Base-by-base conservation (phyloP, 306 rosid genomes). In the Castanea mollissima region DNA sequence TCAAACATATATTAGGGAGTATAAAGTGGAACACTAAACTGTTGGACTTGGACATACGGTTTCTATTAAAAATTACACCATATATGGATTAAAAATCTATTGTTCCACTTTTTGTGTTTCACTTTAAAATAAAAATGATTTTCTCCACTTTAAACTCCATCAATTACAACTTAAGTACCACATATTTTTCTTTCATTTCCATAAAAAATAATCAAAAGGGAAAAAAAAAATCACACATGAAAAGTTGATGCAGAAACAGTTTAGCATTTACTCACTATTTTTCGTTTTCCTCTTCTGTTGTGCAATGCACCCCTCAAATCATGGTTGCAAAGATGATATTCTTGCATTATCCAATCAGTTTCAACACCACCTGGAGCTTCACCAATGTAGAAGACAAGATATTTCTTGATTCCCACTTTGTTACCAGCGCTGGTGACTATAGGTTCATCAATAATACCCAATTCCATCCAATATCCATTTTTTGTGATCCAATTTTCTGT, bases 301-400 rank as follows among this genome's bases (percentile, higher is more conserved):
- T 23, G 9, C 58, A 71, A 75, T 34, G 80, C 44, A 71, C 74
- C 34, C 56, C 23, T 79, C 31, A 64, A 38, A 59, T 46, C 83
- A 76, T 73, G 73, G 51, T 83, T 67, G 80, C 31, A 87, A 55
- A 87, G 80, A 74, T 83, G 86, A 71, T 81, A 88, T 46, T 88
- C 87, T 54, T 88, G 86, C 89, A 88, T 88, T 44, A 81, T n/a
- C 91, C 91, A 88, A 59, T 8, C 78, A 34, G 87, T 88, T 81
- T 79, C 78, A 76, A 76, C 69, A 25, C 78, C 89, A 13, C 52
- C 71, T 44, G 79, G 83, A 21, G 82, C 75, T 62, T 86, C 81
- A 38, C 83, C 85, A 35, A 78, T 63, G 78, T 18, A 62, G 85
- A 83, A 88, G n/a, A 88, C 85, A 6, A 85, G 75, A 70, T 74